Evolutionary conservation across 2,329 filamentous ascomycete genomes (phyloP).

Genomic region (Aspergillus sp.): DNA sequence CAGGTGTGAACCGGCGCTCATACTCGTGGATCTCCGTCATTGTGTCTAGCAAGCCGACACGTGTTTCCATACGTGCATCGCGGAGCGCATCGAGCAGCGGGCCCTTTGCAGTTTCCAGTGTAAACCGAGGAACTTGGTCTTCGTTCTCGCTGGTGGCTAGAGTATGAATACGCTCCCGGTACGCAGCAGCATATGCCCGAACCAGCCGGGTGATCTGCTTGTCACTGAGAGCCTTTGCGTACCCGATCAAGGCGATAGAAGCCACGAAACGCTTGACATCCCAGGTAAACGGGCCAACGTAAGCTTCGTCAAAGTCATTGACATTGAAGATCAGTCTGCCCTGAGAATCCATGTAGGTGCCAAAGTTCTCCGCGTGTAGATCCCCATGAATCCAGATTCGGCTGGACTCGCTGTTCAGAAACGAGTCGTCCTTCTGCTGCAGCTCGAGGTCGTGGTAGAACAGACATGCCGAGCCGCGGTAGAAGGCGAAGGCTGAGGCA

Average conservation of each 20-base stretch:
- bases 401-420: slow-evolving; percentile 14
- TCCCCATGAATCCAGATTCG: slow-evolving; percentile 22
- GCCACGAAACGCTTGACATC: slow-evolving; percentile 21
- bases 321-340: slow-evolving; percentile 22
- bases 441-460: slow-evolving; percentile 19
- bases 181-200: slow-evolving; percentile 15
- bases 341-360: slow-evolving; percentile 22
- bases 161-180: slow-evolving; percentile 18
- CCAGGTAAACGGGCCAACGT: slow-evolving; percentile 21
- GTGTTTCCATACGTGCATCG: slow-evolving; percentile 13
- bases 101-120: slow-evolving; percentile 18
- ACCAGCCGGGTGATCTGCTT: slow-evolving; percentile 19
- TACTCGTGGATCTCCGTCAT: slow-evolving; percentile 18
- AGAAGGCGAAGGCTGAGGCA: slow-evolving; percentile 21
- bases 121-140: slow-evolving; percentile 9
- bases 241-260: slow-evolving; percentile 20
- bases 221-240: slow-evolving; percentile 21
- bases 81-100: slow-evolving; percentile 19
- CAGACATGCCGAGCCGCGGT: slow-evolving; percentile 18
- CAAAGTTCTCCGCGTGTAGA: slow-evolving; percentile 22
- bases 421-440: slow-evolving; percentile 7
- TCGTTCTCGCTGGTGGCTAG: slow-evolving; percentile 6
- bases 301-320: slow-evolving; percentile 23
- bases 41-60: slow-evolving; percentile 10
- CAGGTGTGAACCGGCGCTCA: slow-evolving; percentile 15